phyloP scores from a whole-genome alignment of 805 yeast genomes.

The Sugiyamaella lignohabitans region DNA sequence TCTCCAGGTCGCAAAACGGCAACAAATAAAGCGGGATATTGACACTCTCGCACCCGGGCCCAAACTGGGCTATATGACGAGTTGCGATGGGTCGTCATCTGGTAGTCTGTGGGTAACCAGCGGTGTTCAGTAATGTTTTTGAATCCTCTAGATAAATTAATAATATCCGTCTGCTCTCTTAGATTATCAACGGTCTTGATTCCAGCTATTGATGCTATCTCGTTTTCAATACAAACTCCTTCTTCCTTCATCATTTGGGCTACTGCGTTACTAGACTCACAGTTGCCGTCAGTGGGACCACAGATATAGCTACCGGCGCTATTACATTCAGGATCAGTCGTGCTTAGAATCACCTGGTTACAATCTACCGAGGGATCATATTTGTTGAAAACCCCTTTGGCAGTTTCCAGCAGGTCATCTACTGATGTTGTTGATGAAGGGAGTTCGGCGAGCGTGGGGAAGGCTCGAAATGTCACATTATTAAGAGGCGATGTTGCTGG shows the following conservation, averaged over 20 bases:
- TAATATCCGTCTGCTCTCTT: background rate
- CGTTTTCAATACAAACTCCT: too few relatives aligned
- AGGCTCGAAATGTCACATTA: background rate
- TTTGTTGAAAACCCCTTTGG: background rate
- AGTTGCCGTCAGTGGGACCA: too few relatives aligned
- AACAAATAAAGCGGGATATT: slow-evolving; percentile 9
- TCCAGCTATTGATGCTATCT: background rate
- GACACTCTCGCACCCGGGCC: slow-evolving; percentile 2
- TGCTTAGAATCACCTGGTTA: too few relatives aligned
- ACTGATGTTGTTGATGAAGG: background rate
- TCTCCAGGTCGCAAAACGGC: slow-evolving; percentile 7
- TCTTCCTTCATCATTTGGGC: too few relatives aligned
- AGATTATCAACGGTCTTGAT: background rate
- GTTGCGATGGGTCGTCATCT: background rate
- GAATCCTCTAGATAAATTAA: slow-evolving; percentile 7
- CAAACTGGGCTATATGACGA: slow-evolving; percentile 5
- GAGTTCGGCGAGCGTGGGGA: background rate
- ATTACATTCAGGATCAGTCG: background rate
- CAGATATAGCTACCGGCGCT: background rate
- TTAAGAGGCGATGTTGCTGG: background rate
- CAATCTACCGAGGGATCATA: background rate
- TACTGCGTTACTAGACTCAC: background rate
- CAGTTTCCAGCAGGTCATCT: background rate
- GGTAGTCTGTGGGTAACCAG: slow-evolving; percentile 5
- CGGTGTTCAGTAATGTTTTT: slow-evolving; percentile 10